Percentiles rank a stretch among this genome's conserved stretches.
Evolutionary conservation across 176 grass and related monocot species (phyloP).

Genomic region (Oryza brachyantha): DNA sequence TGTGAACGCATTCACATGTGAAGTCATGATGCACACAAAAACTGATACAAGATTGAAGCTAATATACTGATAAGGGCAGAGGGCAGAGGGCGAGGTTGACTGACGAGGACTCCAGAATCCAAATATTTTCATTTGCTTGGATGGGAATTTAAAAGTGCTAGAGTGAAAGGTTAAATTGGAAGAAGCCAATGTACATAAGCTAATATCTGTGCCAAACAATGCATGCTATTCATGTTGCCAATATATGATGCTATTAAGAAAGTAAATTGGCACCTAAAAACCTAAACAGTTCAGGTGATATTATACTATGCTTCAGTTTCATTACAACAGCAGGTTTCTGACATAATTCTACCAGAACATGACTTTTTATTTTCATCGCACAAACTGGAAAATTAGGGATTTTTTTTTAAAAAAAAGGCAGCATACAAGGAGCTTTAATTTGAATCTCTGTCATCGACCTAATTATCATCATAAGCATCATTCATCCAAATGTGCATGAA

Average conservation of each 20-base stretch:
- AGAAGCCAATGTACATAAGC: neutral
- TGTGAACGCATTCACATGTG: neutral
- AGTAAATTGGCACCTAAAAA: neutral
- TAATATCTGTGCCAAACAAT: neutral
- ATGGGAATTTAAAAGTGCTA: constrained; percentile 1
- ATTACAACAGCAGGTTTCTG: neutral
- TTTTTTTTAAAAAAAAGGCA: neutral
- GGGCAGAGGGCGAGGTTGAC: too few relatives aligned
- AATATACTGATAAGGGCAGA: neutral
- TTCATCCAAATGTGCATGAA: neutral
- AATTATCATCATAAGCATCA: neutral
- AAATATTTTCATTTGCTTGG: neutral
- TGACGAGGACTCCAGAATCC: neutral
- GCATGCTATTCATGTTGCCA: neutral
- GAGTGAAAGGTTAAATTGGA: neutral
- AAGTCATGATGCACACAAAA: neutral
- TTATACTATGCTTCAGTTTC: neutral
- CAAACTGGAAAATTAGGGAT: neutral
- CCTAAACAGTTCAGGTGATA: neutral
- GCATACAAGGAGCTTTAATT: neutral
- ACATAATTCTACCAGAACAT: constrained; percentile 7
- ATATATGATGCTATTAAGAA: neutral
- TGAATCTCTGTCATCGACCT: neutral
- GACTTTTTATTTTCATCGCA: neutral
- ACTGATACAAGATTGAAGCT: neutral